These are phyloP conservation scores for Salvia sclarea DNA, from an alignment of 305 asterid species.

Conservation along the genomic window DNA sequence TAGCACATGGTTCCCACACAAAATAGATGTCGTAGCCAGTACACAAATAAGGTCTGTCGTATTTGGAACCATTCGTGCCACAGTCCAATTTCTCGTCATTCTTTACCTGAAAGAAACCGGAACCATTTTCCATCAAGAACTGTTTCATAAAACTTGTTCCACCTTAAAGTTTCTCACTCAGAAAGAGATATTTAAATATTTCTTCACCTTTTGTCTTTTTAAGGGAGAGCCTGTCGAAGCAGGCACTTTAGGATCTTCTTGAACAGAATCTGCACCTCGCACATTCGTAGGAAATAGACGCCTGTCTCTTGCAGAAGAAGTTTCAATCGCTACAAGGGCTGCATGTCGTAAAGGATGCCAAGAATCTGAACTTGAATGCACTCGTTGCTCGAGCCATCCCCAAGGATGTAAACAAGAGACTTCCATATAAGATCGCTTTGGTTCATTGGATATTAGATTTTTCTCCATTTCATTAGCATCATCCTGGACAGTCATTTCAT, in stretches of 20 bases:
- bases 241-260: constrained; percentile 38
- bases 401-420: constrained; percentile 77
- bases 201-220: constrained; percentile 61
- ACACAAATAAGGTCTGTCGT: constrained; percentile 78
- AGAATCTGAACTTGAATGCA: constrained; percentile 33
- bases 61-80: constrained; percentile 31
- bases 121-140: background rate
- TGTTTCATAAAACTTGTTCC: background rate
- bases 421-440: constrained; percentile 24
- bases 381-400: constrained; percentile 59
- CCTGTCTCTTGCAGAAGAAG: constrained; percentile 75
- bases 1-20: constrained; percentile 92
- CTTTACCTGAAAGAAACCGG: constrained; percentile 43
- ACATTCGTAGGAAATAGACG: constrained; percentile 49
- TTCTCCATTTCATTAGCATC: constrained; percentile 34
- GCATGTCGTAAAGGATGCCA: constrained; percentile 91
- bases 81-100: constrained; percentile 37
- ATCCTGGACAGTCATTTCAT: constrained; percentile 26
- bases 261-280: constrained; percentile 34
- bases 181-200: constrained; percentile 24
- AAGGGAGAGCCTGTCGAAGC: constrained; percentile 44
- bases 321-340: constrained; percentile 74
- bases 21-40: constrained; percentile 93
- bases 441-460: constrained; percentile 25
- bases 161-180: background rate